Base-by-base conservation (phyloP, 2,329 filamentous ascomycete species). In the Arthrobotrys sphaeroides region DNA sequence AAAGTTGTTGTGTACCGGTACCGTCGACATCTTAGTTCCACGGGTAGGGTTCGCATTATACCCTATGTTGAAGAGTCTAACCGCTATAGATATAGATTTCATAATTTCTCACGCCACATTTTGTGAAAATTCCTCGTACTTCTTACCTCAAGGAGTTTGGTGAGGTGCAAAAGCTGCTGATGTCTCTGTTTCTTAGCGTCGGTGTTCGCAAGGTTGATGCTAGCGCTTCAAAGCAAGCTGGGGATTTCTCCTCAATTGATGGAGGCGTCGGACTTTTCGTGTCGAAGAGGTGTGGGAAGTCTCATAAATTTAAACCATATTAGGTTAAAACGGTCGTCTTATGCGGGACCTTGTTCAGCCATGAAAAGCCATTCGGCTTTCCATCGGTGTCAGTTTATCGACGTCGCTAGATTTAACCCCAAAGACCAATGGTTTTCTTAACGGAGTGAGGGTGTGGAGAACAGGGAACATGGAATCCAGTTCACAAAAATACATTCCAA, bases 31-130 rank as follows among this genome's bases (percentile, higher is more conserved):
- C 13, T 28, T 55, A 31, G 28, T 38, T 31, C 33, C 65, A 33
- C 72, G 72, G 72, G 72, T 75, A 75, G 49, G 72, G 64, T 75
- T 75, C 72, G 72, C 42, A 28, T 66, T 67, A 49, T 31, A 60
- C 72, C 45, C 69, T 69, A 68, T 57, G 28, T 24, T 67, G 20
- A 55, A 47, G 38, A 24, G 66, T 70, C 43, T 69, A 61, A 33
- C 66, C 31, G 31, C 55, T 55, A 16, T 36, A 24, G 28, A 55
- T 18, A 13, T 31, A 38, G 38, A 36, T 55, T 18, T 55, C 26
- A 10, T 33, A 40, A 22, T 22, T 51, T 60, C 43, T 43, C 55
- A 70, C 66, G 53, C 65, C 53, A 43, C 33, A 43, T 53, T 61
- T 5, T 33, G 43, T 12, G 6, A 60, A 31, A 43, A 45, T 1